Percentiles rank a stretch among this genome's conserved stretches.
phyloP scores from a whole-genome alignment of 345 rosid species.

The Populus ilicifolia region DNA sequence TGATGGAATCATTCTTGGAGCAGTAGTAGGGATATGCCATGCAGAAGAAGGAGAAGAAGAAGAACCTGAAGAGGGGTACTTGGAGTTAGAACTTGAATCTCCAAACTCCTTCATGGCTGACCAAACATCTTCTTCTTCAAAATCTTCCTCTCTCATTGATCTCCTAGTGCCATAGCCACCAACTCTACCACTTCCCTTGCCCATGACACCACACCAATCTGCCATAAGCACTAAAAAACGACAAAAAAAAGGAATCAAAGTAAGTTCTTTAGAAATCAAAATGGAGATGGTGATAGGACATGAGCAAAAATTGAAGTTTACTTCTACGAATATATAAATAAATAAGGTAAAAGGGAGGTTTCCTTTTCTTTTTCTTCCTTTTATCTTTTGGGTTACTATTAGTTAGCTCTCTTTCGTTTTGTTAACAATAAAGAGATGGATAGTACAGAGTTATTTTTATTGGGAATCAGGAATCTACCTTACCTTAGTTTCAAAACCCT shows the following conservation, averaged over 20 bases:
- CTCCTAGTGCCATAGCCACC: conserved; percentile 17
- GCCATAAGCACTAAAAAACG: conserved; percentile 23
- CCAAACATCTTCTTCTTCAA: conserved; percentile 77
- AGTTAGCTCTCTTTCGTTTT: neutral
- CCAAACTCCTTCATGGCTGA: conserved; percentile 39
- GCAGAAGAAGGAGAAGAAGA: conserved; percentile 36
- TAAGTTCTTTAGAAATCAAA: neutral
- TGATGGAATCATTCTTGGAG: conserved; percentile 40
- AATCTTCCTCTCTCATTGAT: conserved; percentile 47
- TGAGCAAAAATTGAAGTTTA: conserved; percentile 1
- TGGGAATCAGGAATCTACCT: conserved; percentile 47
- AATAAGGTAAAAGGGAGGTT: conserved; percentile 1
- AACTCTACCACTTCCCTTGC: conserved; percentile 11
- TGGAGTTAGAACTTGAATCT: conserved; percentile 37
- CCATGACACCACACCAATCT: conserved; percentile 33
- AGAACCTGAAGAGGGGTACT: neutral
- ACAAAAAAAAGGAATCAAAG: neutral
- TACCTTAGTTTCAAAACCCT: conserved; percentile 30
- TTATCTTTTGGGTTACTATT: neutral
- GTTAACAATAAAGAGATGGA: neutral
- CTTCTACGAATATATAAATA: conserved; percentile 26
- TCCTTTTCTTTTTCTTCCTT: neutral
- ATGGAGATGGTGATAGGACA: neutral
- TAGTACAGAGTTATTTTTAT: conserved; percentile 4
- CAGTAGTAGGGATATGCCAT: conserved; percentile 27